Evolutionary conservation across 306 rosid species (phyloP).

Genomic region (Calophaca sinica): DNA sequence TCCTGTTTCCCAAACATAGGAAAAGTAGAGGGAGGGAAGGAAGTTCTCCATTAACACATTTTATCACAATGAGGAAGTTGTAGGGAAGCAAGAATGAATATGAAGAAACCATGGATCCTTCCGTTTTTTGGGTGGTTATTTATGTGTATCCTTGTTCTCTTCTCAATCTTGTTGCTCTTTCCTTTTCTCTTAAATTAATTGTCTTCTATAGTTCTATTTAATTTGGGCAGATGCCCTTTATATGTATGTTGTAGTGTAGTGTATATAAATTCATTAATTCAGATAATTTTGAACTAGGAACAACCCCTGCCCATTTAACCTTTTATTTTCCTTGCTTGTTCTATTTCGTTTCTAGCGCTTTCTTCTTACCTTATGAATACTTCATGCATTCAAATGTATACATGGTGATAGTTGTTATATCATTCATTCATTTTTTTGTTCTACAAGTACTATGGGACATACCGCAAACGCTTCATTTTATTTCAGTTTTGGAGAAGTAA

Average conservation of each 20-base stretch:
- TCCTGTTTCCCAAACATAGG: conserved; percentile 66
- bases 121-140: conserved; percentile 26
- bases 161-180: conserved; percentile 16
- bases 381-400: conserved; percentile 20
- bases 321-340: conserved; percentile 4
- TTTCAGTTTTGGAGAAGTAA: neutral
- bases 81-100: conserved; percentile 48
- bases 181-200: conserved; percentile 37
- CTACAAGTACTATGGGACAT: neutral
- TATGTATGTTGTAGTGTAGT: conserved; percentile 69
- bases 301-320: conserved; percentile 1
- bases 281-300: conserved; percentile 8
- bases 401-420: conserved; percentile 31
- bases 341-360: conserved; percentile 7
- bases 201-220: conserved; percentile 40
- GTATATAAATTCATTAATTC: conserved; percentile 67
- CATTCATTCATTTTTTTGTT: conserved; percentile 9
- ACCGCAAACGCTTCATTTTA: neutral
- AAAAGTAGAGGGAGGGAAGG: conserved; percentile 42
- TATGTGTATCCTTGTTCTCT: conserved; percentile 37
- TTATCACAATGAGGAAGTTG: conserved; percentile 49
- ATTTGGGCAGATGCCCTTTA: conserved; percentile 60
- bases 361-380: neutral
- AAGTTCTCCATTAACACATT: conserved; percentile 58
- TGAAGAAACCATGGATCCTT: conserved; percentile 44